phyloP scores from a whole-genome alignment of 192 early-diverging fungal species.

The Chytriomyces sp. region DNA sequence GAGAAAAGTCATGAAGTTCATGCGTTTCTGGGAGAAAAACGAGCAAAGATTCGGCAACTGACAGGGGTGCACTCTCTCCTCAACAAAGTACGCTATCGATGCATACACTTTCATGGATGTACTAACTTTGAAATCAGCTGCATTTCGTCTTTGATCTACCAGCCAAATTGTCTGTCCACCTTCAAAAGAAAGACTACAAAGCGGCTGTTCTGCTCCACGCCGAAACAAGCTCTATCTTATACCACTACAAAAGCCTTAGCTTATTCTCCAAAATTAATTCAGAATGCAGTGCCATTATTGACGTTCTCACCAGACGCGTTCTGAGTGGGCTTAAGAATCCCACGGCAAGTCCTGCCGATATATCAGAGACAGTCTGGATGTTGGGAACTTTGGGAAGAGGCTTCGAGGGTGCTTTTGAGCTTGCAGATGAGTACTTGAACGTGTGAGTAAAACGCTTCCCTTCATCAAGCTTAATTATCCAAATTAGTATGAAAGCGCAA shows the following conservation, averaged over 20 bases:
- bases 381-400: slow-evolving; percentile 33
- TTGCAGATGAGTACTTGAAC: slow-evolving; percentile 35
- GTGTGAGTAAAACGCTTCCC: slow-evolving; percentile 4
- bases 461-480: background rate
- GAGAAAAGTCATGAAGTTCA: slow-evolving; percentile 55
- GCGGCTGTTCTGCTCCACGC: slow-evolving; percentile 80
- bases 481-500: slow-evolving; percentile 21
- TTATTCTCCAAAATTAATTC: slow-evolving; percentile 77
- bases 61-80: slow-evolving; percentile 71
- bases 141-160: slow-evolving; percentile 91
- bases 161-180: slow-evolving; percentile 62
- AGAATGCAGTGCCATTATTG: slow-evolving; percentile 81
- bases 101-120: background rate
- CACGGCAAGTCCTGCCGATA: slow-evolving; percentile 39
- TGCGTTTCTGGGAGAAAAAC: slow-evolving; percentile 60
- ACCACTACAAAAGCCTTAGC: slow-evolving; percentile 75
- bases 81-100: slow-evolving; percentile 52
- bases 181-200: slow-evolving; percentile 61
- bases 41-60: slow-evolving; percentile 76
- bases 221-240: slow-evolving; percentile 68
- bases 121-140: slow-evolving; percentile 49
- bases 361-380: slow-evolving; percentile 53
- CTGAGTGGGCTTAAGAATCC: slow-evolving; percentile 51
- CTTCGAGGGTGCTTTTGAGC: slow-evolving; percentile 23
- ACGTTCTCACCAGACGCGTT: slow-evolving; percentile 65